Evolutionary conservation across 169 alveolate species (phyloP).

Genomic region (Plasmodium coatneyi): DNA sequence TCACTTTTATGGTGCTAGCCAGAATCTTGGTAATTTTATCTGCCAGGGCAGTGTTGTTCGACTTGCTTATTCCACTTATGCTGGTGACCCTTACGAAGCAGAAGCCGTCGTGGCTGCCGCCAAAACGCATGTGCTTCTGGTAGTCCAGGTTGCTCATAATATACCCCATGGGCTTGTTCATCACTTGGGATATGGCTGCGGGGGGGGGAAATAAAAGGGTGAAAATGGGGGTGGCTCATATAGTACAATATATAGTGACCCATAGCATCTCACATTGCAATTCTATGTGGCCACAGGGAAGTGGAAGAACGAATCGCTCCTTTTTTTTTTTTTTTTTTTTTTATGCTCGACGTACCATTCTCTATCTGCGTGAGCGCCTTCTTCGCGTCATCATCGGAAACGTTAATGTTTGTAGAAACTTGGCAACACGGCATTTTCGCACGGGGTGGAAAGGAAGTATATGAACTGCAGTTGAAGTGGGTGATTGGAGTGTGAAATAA

Average conservation of each 20-base stretch:
- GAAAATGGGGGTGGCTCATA: background rate
- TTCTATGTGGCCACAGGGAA: background rate
- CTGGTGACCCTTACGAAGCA: constrained; percentile 66
- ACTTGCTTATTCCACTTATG: constrained; percentile 34
- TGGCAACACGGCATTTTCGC: constrained; percentile 65
- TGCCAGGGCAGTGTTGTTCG: constrained; percentile 50
- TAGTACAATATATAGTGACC: background rate
- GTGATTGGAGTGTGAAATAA: no score
- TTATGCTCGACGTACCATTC: constrained; percentile 9
- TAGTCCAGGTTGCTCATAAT: constrained; percentile 68
- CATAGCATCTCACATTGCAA: background rate
- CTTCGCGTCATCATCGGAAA: constrained; percentile 37
- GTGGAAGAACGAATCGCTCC: background rate
- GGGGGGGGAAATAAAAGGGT: background rate
- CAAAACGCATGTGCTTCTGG: constrained; percentile 43
- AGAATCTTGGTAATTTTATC: constrained; percentile 37
- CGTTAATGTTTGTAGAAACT: constrained; percentile 21
- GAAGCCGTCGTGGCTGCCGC: constrained; percentile 27
- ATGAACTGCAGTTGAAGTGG: background rate
- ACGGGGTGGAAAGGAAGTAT: background rate
- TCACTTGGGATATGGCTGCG: constrained; percentile 31
- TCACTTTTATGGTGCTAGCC: constrained; percentile 9
- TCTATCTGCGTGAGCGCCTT: constrained; percentile 27
- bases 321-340: background rate
- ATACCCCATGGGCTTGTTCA: constrained; percentile 31